Evolutionary conservation across 2,329 filamentous ascomycete genomes (phyloP).

Genomic region (Chalara sp.): DNA sequence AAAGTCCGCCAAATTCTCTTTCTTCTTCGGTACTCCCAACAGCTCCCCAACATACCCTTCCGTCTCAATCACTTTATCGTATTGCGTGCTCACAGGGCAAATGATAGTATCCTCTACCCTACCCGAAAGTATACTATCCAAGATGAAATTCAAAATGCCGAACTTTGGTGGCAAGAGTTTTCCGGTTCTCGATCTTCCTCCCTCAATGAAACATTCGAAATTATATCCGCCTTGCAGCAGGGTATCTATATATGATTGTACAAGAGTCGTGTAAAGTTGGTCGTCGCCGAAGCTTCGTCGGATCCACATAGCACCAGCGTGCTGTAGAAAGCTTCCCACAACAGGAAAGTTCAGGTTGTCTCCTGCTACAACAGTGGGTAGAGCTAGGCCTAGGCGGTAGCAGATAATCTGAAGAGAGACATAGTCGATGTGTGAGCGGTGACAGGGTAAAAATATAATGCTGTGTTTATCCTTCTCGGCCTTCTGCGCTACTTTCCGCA

Average conservation of each 20-base stretch:
- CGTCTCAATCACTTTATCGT: constrained; percentile 98
- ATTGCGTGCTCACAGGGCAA: constrained; percentile 93
- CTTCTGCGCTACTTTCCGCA: constrained; percentile 75
- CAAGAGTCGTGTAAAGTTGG: constrained; percentile 81
- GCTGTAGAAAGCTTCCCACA: constrained; percentile 83
- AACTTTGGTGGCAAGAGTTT: constrained; percentile 94
- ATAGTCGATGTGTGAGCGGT: constrained; percentile 94
- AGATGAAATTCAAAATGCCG: constrained; percentile 83
- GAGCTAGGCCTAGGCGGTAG: constrained; percentile 80
- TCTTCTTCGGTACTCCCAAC: constrained; percentile 87
- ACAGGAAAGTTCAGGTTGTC: constrained; percentile 95
- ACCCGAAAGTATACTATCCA: constrained; percentile 85
- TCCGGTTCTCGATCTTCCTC: constrained; percentile 84
- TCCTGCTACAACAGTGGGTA: constrained; percentile 89
- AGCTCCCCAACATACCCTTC: constrained; percentile 95
- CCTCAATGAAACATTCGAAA: constrained; percentile 96
- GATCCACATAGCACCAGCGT: constrained; percentile 97
- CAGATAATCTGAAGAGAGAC: constrained; percentile 93
- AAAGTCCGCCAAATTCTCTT: constrained; percentile 88
- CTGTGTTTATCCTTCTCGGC: constrained; percentile 86
- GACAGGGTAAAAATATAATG: constrained; percentile 91
- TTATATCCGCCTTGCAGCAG: constrained; percentile 87
- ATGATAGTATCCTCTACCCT: constrained; percentile 87
- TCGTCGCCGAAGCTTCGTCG: constrained; percentile 88
- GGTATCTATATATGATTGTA: constrained; percentile 93